Conservation (phyloP, 768 basidiomycete species). For the Suillus fuscotomentosus region DNA sequence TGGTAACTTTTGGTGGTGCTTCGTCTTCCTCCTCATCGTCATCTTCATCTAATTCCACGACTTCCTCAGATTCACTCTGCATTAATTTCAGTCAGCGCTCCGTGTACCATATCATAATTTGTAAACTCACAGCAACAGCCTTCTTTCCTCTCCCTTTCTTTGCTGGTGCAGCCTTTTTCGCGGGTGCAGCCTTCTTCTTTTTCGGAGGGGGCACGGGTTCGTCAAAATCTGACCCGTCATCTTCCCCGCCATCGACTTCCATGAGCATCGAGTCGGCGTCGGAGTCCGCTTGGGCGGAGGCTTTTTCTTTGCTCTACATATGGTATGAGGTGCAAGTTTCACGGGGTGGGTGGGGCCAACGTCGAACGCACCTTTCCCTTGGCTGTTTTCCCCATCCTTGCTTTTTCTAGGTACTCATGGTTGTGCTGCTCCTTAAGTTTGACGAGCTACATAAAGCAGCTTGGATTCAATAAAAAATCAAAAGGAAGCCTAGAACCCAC, state of each 20-base stretch:
- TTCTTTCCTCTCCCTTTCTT: constrained; percentile 56
- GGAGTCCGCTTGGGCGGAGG: constrained; percentile 43
- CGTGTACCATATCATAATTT: background rate
- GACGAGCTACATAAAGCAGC: constrained; percentile 43
- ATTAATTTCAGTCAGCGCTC: constrained; percentile 1
- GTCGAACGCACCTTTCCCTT: constrained; percentile 43
- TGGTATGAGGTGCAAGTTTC: background rate
- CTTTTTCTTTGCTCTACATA: constrained; percentile 51
- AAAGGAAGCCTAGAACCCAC: constrained; percentile 37
- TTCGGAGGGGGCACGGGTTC: constrained; percentile 39
- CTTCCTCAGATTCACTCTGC: constrained; percentile 47
- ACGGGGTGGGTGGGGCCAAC: background rate
- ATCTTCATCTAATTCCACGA: constrained; percentile 55
- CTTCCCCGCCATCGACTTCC: constrained; percentile 62
- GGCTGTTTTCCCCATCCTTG: constrained; percentile 33
- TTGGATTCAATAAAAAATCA: constrained; percentile 1
- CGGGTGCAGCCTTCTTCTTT: constrained; percentile 40
- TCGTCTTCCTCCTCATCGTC: constrained; percentile 54
- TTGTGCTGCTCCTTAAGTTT: constrained; percentile 74
- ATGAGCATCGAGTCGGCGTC: constrained; percentile 78
- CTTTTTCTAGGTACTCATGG: constrained; percentile 54
- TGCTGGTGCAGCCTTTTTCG: constrained; percentile 34
- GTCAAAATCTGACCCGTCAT: constrained; percentile 48
- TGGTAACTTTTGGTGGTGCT: constrained; percentile 42
- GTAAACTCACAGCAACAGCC: constrained; percentile 32